Evolutionary conservation across 2,329 filamentous ascomycete species (phyloP).

Genomic region (Allantophomopsis cytisporea): DNA sequence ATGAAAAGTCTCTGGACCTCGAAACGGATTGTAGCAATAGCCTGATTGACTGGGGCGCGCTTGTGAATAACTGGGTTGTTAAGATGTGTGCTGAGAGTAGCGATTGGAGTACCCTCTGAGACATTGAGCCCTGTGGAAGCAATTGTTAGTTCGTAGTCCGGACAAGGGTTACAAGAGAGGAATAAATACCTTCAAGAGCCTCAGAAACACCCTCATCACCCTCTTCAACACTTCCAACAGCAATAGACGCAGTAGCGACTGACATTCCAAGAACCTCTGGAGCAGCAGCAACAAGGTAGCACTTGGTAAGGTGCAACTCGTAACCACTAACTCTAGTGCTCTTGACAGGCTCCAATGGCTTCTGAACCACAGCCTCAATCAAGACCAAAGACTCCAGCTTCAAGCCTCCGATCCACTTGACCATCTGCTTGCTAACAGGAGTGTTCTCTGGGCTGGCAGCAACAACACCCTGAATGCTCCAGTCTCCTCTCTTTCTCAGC

Average conservation of each 20-base stretch:
- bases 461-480: conserved; percentile 73
- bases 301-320: conserved; percentile 81
- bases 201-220: conserved; percentile 31
- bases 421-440: conserved; percentile 70
- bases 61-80: conserved; percentile 92
- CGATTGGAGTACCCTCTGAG: conserved; percentile 48
- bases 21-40: conserved; percentile 44
- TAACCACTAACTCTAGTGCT: conserved; percentile 67
- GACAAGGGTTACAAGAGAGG: background rate
- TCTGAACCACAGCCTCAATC: conserved; percentile 69
- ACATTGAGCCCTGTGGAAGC: conserved; percentile 18
- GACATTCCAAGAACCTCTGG: conserved; percentile 43
- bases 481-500: conserved; percentile 60
- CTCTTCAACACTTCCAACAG: conserved; percentile 44
- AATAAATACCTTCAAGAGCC: conserved; percentile 22
- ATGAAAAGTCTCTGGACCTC: conserved; percentile 46
- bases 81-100: conserved; percentile 71
- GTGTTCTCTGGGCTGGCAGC: conserved; percentile 49
- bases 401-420: conserved; percentile 73
- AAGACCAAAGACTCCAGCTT: conserved; percentile 71
- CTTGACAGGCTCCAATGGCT: conserved; percentile 77
- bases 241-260: conserved; percentile 38
- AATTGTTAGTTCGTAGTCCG: conserved; percentile 5
- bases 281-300: conserved; percentile 60
- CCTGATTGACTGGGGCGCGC: conserved; percentile 80